phyloP scores from a whole-genome alignment of 352 stramenopile genomes.

The Phytophthora ohioensis region DNA sequence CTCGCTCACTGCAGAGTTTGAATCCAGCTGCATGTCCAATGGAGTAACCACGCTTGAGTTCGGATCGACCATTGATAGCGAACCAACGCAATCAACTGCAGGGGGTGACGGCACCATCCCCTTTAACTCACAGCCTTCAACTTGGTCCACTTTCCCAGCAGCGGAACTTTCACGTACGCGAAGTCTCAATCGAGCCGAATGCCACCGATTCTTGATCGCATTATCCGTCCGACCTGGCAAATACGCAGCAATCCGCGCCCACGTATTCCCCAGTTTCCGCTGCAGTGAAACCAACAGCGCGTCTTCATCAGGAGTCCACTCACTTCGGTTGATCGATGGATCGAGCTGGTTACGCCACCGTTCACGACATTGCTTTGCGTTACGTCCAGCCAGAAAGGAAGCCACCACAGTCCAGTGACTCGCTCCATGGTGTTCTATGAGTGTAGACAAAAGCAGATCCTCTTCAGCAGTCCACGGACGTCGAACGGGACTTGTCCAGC shows the following conservation, averaged over 20 bases:
- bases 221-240: conserved; percentile 65
- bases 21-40: no score
- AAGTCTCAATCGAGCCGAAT: conserved; percentile 27
- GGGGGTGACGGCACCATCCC: no score
- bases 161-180: neutral
- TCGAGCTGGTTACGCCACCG: conserved; percentile 53
- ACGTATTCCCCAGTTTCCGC: conserved; percentile 47
- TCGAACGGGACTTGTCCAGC: conserved; percentile 25
- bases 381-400: conserved; percentile 64
- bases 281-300: conserved; percentile 43
- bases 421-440: conserved; percentile 52
- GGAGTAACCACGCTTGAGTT: no score
- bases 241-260: conserved; percentile 54
- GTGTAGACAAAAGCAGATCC: conserved; percentile 47
- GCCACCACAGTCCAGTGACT: conserved; percentile 69
- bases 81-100: no score
- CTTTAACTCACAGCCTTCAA: no score
- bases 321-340: conserved; percentile 47
- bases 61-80: no score
- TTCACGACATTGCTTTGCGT: conserved; percentile 79
- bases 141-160: no score
- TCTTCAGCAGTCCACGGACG: conserved; percentile 53
- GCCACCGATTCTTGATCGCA: conserved; percentile 64
- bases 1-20: no score
- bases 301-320: conserved; percentile 53